Conservation (phyloP, 352 stramenopile species). For the Phytophthora sansomeana region DNA sequence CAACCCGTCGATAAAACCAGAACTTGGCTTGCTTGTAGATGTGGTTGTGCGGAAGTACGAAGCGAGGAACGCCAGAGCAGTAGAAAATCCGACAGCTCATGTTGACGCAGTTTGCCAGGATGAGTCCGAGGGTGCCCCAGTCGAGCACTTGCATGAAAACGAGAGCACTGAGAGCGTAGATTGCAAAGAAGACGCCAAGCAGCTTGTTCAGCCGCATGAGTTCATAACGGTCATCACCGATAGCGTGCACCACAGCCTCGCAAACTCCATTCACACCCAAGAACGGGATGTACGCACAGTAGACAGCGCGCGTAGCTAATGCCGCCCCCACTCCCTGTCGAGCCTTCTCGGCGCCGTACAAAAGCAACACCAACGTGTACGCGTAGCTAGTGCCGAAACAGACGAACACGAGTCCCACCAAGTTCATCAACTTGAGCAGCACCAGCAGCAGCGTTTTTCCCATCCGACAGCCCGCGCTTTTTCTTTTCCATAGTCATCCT, state of each 20-base stretch:
- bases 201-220: slow-evolving; percentile 86
- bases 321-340: slow-evolving; percentile 58
- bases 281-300: slow-evolving; percentile 96
- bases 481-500: slow-evolving; percentile 26
- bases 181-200: slow-evolving; percentile 81
- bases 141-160: slow-evolving; percentile 70
- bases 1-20: slow-evolving; percentile 28
- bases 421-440: slow-evolving; percentile 86
- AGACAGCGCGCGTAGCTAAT: slow-evolving; percentile 73
- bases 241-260: slow-evolving; percentile 96
- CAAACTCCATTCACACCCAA: slow-evolving; percentile 96
- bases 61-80: slow-evolving; percentile 76
- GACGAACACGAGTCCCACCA: slow-evolving; percentile 85
- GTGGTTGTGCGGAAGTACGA: slow-evolving; percentile 50
- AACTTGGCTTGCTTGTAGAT: background rate
- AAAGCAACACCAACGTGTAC: slow-evolving; percentile 76
- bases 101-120: slow-evolving; percentile 89
- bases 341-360: slow-evolving; percentile 83
- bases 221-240: slow-evolving; percentile 68
- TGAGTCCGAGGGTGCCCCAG: slow-evolving; percentile 75
- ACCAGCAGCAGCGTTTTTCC: slow-evolving; percentile 66
- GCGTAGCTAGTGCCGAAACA: slow-evolving; percentile 89
- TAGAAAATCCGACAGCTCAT: slow-evolving; percentile 88
- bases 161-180: slow-evolving; percentile 70
- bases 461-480: slow-evolving; percentile 41